phyloP scores from a whole-genome alignment of 805 yeast species.

The Torulaspora indica region DNA sequence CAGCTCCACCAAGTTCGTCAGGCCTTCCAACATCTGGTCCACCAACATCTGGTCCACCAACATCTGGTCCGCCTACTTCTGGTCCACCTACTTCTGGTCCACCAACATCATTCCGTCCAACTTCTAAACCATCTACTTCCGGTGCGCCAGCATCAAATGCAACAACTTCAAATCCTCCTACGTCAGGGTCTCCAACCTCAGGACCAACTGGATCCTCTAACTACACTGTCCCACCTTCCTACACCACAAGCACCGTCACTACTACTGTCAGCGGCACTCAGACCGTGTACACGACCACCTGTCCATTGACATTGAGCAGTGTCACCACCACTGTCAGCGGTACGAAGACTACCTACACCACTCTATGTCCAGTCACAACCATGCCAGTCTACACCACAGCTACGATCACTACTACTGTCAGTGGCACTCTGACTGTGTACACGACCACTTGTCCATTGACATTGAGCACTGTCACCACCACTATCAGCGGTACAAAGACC shows the following conservation, averaged over 20 bases:
- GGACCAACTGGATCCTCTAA: background rate
- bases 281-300: constrained; percentile 12
- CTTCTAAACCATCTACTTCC: background rate
- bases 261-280: constrained; percentile 5
- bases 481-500: constrained; percentile 8
- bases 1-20: too few relatives aligned
- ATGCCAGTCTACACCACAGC: constrained; percentile 2
- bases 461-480: constrained; percentile 6
- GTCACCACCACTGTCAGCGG: constrained; percentile 7
- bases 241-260: constrained; percentile 1
- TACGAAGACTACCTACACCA: constrained; percentile 9
- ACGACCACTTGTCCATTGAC: constrained; percentile 12
- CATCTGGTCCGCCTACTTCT: background rate
- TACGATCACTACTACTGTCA: background rate
- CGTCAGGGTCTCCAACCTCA: background rate
- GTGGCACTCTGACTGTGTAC: constrained; percentile 9
- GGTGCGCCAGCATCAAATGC: background rate
- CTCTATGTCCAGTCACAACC: constrained; percentile 11
- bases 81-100: background rate
- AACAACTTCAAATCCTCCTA: background rate
- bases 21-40: too few relatives aligned
- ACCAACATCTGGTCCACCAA: background rate
- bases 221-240: background rate
- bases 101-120: constrained; percentile 1
- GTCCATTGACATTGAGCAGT: constrained; percentile 8